Conservation (phyloP, 495 filamentous ascomycete species). For the Neurospora discreta region DNA sequence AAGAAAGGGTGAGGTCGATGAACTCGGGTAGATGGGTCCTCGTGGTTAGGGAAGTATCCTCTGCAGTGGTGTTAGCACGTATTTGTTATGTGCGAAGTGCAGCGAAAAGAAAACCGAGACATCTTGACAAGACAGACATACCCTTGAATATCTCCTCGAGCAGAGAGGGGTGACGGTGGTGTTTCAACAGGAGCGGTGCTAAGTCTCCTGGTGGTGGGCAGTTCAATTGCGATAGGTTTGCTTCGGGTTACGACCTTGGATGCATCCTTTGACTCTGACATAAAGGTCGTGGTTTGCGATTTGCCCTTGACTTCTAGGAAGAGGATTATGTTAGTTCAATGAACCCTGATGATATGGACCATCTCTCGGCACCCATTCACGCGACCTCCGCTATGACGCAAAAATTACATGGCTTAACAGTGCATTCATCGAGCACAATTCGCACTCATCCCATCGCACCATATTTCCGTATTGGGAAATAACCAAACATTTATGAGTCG, state of each 20-base stretch:
- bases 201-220: slow-evolving; percentile 21
- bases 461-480: background rate
- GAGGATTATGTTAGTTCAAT: background rate
- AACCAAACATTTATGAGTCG: background rate
- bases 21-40: slow-evolving; percentile 27
- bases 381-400: background rate
- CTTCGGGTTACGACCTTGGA: slow-evolving; percentile 9
- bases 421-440: background rate
- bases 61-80: slow-evolving; percentile 11
- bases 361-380: background rate
- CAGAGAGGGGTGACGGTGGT: slow-evolving; percentile 32
- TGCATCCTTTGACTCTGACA: background rate
- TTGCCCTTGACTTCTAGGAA: background rate
- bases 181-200: slow-evolving; percentile 27
- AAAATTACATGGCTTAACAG: background rate
- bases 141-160: slow-evolving; percentile 40
- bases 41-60: slow-evolving; percentile 42
- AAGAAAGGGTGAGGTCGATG: slow-evolving; percentile 31
- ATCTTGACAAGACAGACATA: slow-evolving; percentile 16
- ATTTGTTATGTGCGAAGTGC: background rate
- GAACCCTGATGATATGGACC: background rate
- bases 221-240: slow-evolving; percentile 36
- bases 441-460: background rate
- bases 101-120: background rate
- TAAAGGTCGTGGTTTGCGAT: background rate